Conservation (phyloP, 2,329 filamentous ascomycete species). For the Leptographium procerum region DNA sequence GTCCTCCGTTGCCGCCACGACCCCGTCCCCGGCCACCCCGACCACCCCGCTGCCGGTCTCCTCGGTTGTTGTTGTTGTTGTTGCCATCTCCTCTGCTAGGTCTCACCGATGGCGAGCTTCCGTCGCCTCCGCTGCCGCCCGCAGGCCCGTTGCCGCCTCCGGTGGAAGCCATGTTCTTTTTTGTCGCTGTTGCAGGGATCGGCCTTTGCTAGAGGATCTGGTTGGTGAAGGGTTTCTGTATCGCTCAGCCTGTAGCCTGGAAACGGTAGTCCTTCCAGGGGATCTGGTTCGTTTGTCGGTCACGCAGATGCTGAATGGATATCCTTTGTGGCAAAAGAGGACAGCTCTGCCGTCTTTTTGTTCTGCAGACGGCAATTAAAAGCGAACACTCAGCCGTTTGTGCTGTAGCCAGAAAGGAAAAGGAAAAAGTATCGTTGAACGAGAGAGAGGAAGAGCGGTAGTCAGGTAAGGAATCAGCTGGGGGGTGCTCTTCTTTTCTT, state of each 20-base stretch:
- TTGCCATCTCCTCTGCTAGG: constrained; percentile 13
- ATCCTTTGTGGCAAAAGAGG: too few relatives aligned
- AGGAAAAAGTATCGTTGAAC: too few relatives aligned
- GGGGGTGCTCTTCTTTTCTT: not conserved
- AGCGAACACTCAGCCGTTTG: too few relatives aligned
- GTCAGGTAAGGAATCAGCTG: not conserved
- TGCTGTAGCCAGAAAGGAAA: too few relatives aligned
- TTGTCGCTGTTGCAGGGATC: not conserved
- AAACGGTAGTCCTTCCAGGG: too few relatives aligned
- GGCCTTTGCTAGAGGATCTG: not conserved
- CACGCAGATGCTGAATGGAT: too few relatives aligned
- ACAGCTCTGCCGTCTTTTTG: too few relatives aligned
- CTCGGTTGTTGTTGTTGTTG: too few relatives aligned
- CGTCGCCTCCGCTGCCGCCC: not conserved
- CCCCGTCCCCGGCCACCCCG: constrained; percentile 27
- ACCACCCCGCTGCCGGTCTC: constrained; percentile 26
- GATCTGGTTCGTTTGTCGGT: too few relatives aligned
- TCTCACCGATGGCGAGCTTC: constrained; percentile 4
- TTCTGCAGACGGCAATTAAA: too few relatives aligned
- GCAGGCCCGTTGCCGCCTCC: not conserved
- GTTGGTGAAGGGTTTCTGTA: not conserved
- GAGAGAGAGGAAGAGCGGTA: not conserved
- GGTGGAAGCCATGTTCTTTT: constrained; percentile 6
- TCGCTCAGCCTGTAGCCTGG: too few relatives aligned
- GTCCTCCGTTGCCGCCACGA: constrained; percentile 18